Evolutionary conservation across 202 grass and related monocot genomes (phyloP).

Genomic region (Schoenoplectus triqueter): DNA sequence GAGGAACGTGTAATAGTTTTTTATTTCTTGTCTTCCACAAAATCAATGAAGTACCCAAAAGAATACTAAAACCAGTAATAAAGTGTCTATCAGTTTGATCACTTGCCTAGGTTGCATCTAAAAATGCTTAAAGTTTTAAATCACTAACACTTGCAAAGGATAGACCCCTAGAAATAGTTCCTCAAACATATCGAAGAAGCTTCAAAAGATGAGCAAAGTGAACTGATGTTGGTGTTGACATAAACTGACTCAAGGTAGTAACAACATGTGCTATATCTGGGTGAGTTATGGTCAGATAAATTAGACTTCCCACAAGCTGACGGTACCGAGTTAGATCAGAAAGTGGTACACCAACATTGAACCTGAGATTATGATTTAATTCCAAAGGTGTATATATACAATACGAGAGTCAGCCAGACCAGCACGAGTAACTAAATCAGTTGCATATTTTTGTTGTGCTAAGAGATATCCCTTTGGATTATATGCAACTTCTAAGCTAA

Average conservation of each 20-base stretch:
- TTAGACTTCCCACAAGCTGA: neutral
- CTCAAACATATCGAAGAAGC: neutral
- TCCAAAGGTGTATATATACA: neutral
- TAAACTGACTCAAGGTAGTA: neutral
- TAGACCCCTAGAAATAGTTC: neutral
- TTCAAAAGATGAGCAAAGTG: conserved; percentile 1
- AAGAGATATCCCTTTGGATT: neutral
- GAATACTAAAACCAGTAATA: neutral
- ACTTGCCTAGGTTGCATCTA: neutral
- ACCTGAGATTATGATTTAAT: neutral
- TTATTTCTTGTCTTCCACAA: neutral
- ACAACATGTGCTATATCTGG: neutral
- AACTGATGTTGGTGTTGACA: neutral
- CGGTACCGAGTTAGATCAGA: neutral
- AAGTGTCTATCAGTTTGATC: neutral
- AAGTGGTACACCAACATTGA: neutral
- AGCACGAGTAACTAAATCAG: neutral
- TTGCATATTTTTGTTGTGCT: conserved; percentile 4
- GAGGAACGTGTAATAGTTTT: neutral
- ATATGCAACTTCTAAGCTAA: neutral
- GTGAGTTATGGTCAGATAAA: neutral
- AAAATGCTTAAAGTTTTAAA: neutral
- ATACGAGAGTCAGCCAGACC: neutral
- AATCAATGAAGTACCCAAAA: neutral
- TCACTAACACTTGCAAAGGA: neutral